A percentile compares a stretch with the other conserved stretches of the same genome.
These are phyloP conservation scores for Yamadazyma aaseri DNA, from an alignment of 1,139 yeast genomes.

Conservation along the genomic window DNA sequence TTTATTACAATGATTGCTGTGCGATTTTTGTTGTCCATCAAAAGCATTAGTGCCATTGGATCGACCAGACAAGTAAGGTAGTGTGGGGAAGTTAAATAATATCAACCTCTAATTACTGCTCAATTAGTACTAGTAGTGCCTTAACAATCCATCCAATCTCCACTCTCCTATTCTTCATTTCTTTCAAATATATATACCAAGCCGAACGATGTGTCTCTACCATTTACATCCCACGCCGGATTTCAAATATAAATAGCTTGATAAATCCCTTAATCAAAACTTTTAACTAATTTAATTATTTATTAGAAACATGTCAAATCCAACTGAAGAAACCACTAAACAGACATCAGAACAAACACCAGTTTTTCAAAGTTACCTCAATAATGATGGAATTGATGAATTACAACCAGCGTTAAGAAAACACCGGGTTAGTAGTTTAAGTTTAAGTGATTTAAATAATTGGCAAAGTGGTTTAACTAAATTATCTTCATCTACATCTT, in stretches of 20 bases:
- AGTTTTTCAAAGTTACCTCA: slow-evolving; percentile 53
- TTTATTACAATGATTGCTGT: no score
- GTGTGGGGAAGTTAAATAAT: no score
- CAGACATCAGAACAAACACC: slow-evolving; percentile 23
- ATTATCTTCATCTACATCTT: slow-evolving; percentile 40
- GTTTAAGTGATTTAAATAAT: slow-evolving; percentile 66
- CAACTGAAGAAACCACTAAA: slow-evolving; percentile 5
- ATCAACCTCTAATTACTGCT: no score
- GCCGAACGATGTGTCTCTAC: neutral
- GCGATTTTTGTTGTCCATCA: no score
- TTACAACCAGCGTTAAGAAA: slow-evolving; percentile 60
- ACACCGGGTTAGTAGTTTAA: slow-evolving; percentile 66
- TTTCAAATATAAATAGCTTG: slow-evolving; percentile 7
- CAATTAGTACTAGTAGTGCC: no score
- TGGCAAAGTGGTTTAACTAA: slow-evolving; percentile 55
- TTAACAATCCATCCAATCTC: no score
- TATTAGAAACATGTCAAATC: slow-evolving; percentile 7
- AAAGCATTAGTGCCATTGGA: no score
- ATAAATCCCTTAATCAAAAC: slow-evolving; percentile 2
- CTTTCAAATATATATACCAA: no score
- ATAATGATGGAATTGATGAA: slow-evolving; percentile 70
- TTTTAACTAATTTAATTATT: neutral
- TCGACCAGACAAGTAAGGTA: no score
- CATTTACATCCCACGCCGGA: slow-evolving; percentile 15
- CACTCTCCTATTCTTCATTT: no score